Conservation (phyloP, 768 basidiomycete genomes). For the Trametopsis cervina region DNA sequence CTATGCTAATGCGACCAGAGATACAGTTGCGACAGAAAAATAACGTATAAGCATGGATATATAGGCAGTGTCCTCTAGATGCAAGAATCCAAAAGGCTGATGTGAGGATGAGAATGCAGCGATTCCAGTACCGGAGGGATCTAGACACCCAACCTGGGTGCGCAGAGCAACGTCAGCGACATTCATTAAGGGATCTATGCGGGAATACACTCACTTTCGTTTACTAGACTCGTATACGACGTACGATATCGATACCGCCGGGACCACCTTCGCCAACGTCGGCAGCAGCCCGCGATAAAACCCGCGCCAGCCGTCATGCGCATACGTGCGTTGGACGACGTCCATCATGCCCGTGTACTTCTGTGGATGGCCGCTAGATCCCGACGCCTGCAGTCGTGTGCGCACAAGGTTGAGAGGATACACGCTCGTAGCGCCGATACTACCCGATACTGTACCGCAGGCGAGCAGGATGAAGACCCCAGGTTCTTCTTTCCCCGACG, state of each 20-base stretch:
- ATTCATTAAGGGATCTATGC: background rate
- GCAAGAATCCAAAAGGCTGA: background rate
- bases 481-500: constrained; percentile 84
- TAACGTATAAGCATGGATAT: background rate
- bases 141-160: constrained; percentile 11
- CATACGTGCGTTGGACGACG: constrained; percentile 73
- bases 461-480: constrained; percentile 80
- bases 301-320: constrained; percentile 85
- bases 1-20: background rate
- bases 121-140: background rate
- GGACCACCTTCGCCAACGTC: constrained; percentile 93
- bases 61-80: background rate
- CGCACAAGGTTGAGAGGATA: constrained; percentile 91
- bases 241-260: constrained; percentile 95
- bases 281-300: constrained; percentile 92
- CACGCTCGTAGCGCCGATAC: constrained; percentile 88
- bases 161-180: background rate
- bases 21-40: background rate
- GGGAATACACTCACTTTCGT: constrained; percentile 46
- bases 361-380: constrained; percentile 91
- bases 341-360: constrained; percentile 84
- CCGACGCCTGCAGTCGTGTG: constrained; percentile 93
- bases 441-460: constrained; percentile 90
- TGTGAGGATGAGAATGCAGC: background rate
- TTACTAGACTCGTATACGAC: constrained; percentile 89